phyloP scores from a whole-genome alignment of 768 basidiomycete species.

The Termitomyces sp. region DNA sequence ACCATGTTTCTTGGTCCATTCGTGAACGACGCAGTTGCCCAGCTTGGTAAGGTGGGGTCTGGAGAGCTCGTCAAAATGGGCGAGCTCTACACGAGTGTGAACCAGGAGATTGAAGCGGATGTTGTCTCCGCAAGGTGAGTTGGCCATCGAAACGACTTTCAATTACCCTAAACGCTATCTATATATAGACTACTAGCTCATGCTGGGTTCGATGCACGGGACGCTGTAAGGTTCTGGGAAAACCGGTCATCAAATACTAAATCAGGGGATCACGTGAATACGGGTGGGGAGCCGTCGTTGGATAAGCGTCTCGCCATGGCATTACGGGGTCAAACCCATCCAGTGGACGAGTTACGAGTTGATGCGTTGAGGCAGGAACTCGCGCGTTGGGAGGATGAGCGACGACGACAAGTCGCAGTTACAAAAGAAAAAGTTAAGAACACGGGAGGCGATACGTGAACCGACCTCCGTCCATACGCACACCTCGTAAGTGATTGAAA shows the following conservation, averaged over 20 bases:
- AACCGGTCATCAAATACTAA: conserved; percentile 33
- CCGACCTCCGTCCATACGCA: neutral
- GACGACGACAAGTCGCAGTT: conserved; percentile 21
- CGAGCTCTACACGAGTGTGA: conserved; percentile 71
- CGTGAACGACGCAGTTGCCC: conserved; percentile 88
- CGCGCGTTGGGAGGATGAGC: conserved; percentile 59
- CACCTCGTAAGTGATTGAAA: neutral
- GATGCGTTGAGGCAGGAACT: conserved; percentile 61
- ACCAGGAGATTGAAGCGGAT: conserved; percentile 92
- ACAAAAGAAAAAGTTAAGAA: neutral
- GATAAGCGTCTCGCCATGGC: conserved; percentile 27
- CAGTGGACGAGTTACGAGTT: conserved; percentile 60
- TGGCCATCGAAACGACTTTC: neutral
- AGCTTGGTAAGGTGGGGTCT: conserved; percentile 70
- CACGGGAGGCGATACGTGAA: neutral
- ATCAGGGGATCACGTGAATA: conserved; percentile 38
- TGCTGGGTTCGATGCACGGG: conserved; percentile 84
- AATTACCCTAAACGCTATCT: neutral
- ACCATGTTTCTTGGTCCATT: conserved; percentile 94
- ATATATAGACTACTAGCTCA: conserved; percentile 74
- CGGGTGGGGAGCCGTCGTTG: conserved; percentile 2
- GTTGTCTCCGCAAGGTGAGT: conserved; percentile 75
- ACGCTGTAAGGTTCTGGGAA: conserved; percentile 83
- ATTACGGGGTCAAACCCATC: conserved; percentile 59
- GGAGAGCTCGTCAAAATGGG: conserved; percentile 68